Base-by-base conservation (phyloP, 192 early-diverging fungal species). In the Lunasporangiospora selenospora region DNA sequence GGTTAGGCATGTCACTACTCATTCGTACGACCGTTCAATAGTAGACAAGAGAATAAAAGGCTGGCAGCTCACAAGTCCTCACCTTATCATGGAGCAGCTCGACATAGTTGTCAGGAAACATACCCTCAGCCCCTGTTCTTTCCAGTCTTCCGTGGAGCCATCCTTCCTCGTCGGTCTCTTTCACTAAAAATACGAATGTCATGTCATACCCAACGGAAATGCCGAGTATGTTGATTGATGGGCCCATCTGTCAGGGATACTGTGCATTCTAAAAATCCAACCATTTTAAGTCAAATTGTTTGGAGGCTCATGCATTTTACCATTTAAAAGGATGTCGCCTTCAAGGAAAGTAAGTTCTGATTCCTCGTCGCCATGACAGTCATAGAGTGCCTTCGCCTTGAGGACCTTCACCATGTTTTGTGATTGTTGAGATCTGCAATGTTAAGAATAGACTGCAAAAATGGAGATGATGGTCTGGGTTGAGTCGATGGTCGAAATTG, bases 31-130 rank as follows among this genome's bases (percentile, higher is more conserved):
- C n/a, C n/a, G n/a, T n/a, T n/a, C n/a, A n/a, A n/a, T n/a, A n/a
- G n/a, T n/a, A n/a, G n/a, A n/a, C n/a, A n/a, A n/a, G n/a, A n/a
- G n/a, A n/a, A n/a, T n/a, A n/a, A n/a, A n/a, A n/a, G n/a, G n/a
- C n/a, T n/a, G n/a, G n/a, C n/a, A n/a, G n/a, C n/a, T n/a, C n/a
- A n/a, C n/a, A n/a, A n/a, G n/a, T n/a, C n/a, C 6, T 47, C 62
- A 63, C 69, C 55, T 62, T 49, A 11, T 53, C 41, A 12, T 63
- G 37, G 26, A 83, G 51, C 10, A 75, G 23, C 32, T 82, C 75
- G 3, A 83, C 85, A 55, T 88, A 87, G 60, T 88, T 88, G 37
- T 75, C 77, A 31, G 87, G 87, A 57, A 88, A 88, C 16, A 88
- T 58, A 1, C 87, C 87, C 23, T 70, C 55, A 19, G 60, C 49